Evolutionary conservation across 139 green algal genomes (phyloP).

Genomic region (Tetradesmus obliquus): DNA sequence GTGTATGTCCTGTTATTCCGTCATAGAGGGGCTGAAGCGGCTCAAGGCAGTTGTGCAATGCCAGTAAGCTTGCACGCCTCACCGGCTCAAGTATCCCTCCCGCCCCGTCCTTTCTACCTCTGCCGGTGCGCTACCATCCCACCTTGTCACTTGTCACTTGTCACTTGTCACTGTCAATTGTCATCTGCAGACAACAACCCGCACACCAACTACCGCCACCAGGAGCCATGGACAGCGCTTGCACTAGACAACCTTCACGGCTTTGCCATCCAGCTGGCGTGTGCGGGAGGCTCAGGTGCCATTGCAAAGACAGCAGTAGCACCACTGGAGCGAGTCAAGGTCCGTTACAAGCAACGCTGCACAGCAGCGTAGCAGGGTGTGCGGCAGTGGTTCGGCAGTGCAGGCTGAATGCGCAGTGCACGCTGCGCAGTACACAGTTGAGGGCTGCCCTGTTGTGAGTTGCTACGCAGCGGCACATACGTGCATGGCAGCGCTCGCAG

Average conservation of each 20-base stretch:
- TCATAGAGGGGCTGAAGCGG: too few species aligned
- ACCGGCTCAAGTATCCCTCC: too few species aligned
- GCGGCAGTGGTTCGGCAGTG: not conserved
- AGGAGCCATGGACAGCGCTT: constrained; percentile 54
- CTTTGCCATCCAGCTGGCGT: constrained; percentile 69
- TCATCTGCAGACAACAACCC: not conserved
- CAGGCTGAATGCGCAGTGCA: too few species aligned
- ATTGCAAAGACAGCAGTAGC: constrained; percentile 74
- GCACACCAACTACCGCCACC: constrained; percentile 2
- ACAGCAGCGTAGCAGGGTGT: not conserved
- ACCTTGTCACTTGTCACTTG: not conserved
- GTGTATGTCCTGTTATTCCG: too few species aligned
- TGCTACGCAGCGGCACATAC: too few species aligned
- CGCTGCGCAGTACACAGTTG: too few species aligned
- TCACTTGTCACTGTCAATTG: not conserved
- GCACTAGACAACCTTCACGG: constrained; percentile 54
- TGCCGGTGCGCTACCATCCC: not conserved
- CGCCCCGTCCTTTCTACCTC: not conserved
- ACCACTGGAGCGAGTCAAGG: constrained; percentile 76
- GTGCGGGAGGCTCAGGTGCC: constrained; percentile 62
- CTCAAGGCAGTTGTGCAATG: too few species aligned
- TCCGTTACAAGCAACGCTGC: not conserved
- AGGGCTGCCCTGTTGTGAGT: too few species aligned
- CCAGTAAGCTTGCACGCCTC: too few species aligned
- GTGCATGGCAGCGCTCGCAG: too few species aligned